Evolutionary conservation across 257 asterid species (phyloP).

Genomic region (Euphrasia confusa): DNA sequence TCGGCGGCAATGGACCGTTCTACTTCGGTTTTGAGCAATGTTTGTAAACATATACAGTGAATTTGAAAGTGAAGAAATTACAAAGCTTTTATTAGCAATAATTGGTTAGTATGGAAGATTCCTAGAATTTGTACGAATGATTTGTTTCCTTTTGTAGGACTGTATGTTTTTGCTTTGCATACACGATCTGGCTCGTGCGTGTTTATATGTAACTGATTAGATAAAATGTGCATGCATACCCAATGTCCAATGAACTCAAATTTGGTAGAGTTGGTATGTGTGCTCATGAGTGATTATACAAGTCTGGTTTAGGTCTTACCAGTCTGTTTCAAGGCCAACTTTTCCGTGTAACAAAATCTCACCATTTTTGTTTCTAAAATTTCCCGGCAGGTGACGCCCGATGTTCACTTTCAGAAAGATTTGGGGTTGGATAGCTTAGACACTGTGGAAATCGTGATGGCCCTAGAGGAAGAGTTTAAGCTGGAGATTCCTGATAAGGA

Average conservation of each 20-base stretch:
- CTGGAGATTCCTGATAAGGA: conserved; percentile 86
- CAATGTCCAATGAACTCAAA: background rate
- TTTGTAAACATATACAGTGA: no score
- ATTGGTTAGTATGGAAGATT: background rate
- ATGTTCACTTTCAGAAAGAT: conserved; percentile 76
- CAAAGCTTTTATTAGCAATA: background rate
- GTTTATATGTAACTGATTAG: background rate
- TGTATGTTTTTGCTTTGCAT: background rate
- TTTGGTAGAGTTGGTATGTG: background rate
- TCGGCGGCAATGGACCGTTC: no score
- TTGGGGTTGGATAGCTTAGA: conserved; percentile 88
- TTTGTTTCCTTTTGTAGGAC: background rate
- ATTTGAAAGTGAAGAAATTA: no score
- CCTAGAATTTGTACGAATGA: background rate
- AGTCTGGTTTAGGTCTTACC: background rate
- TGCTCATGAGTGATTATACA: background rate
- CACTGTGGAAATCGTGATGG: conserved; percentile 86
- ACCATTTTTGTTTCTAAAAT: conserved; percentile 4
- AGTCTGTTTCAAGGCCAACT: background rate
- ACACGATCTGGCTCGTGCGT: background rate
- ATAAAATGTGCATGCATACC: no score
- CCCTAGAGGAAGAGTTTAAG: conserved; percentile 87
- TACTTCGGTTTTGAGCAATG: no score
- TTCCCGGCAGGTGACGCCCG: conserved; percentile 66
- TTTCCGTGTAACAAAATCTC: background rate